Base-by-base conservation (phyloP, 1,284 basidiomycete species). In the Apiotrichum montevideense region DNA sequence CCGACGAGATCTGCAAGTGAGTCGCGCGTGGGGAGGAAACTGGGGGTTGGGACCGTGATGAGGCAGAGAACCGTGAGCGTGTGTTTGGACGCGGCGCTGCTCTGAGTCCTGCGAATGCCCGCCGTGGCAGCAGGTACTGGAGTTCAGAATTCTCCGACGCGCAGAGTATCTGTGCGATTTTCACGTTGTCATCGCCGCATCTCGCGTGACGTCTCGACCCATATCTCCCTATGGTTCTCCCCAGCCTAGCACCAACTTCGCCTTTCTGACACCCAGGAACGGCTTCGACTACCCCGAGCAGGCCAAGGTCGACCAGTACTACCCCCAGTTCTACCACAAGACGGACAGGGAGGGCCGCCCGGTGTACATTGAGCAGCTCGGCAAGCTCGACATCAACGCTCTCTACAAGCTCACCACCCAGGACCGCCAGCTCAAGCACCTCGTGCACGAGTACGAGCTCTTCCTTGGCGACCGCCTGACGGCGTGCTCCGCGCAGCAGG, bases 311-410 rank as follows among this genome's bases (percentile, higher is more conserved):
- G 85, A 92, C 80, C 87, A 92, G 78, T 90, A 89, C 71, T 98
- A 97, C 74, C 94, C 95, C 1, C 90, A 96, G 72, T 98, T 84
- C 78, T 94, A 98, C 76, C 95, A 97, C 81, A 95, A 94, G 80
- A 88, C 81, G 64, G 95, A 98, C 83, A 91, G 88, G 80, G 93
- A 97, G 62, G 95, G 96, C 21, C 87, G 94, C 58, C 96, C 96
- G 2, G 77, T 98, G 65, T 98, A 98, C 82, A 85, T 98, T 69
- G 93, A 98, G 74, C 87, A 86, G 54, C 85, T 98, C 52, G 93
- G 94, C 64, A 85, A 88, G 67, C 84, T 98, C 64, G 88, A 98
- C 79, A 82, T 96, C 68, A 85, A 81, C 70, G 87, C 86, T 41
- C 84, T 96, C 41, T 90, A 92, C 77, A 78, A 80, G 39, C 78